phyloP scores from a whole-genome alignment of 2,329 filamentous ascomycete species.

The Myriosclerotinia scirpicola region DNA sequence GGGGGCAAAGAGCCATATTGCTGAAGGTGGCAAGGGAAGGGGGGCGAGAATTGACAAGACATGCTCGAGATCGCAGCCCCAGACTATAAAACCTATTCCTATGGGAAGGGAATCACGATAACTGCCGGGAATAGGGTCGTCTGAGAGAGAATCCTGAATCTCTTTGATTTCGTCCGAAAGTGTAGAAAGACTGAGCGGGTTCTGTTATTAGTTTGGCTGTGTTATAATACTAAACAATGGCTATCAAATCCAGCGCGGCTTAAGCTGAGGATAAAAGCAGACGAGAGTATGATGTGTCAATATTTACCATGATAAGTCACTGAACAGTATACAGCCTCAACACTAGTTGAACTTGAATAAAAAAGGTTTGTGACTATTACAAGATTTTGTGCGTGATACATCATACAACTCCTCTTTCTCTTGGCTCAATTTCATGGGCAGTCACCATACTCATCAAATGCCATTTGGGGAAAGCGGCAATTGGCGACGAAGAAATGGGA shows the following conservation, averaged over 20 bases:
- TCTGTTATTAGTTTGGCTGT: background rate
- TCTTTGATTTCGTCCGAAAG: constrained; percentile 17
- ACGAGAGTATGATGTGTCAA: constrained; percentile 34
- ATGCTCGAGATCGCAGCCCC: constrained; percentile 45
- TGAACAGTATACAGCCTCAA: constrained; percentile 1
- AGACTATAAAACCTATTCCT: constrained; percentile 50
- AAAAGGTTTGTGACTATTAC: background rate
- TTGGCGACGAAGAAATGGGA: background rate
- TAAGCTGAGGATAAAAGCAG: constrained; percentile 9
- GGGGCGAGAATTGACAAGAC: constrained; percentile 40
- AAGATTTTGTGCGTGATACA: background rate
- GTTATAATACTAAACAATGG: background rate
- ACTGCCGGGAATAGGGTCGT: constrained; percentile 24
- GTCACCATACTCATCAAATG: constrained; percentile 3
- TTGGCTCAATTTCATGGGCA: background rate
- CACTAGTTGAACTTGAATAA: background rate
- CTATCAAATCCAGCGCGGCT: background rate
- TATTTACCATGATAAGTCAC: background rate
- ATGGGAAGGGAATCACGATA: constrained; percentile 43
- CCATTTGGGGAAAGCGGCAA: background rate
- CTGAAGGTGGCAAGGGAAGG: constrained; percentile 39
- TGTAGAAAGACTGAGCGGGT: constrained; percentile 7
- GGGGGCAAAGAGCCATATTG: constrained; percentile 52
- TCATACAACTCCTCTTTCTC: background rate
- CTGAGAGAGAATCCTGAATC: constrained; percentile 21